Percentiles rank a stretch among this genome's conserved stretches.
Conservation (phyloP, 2,329 filamentous ascomycete species). For the Penicillium griseofulvum region DNA sequence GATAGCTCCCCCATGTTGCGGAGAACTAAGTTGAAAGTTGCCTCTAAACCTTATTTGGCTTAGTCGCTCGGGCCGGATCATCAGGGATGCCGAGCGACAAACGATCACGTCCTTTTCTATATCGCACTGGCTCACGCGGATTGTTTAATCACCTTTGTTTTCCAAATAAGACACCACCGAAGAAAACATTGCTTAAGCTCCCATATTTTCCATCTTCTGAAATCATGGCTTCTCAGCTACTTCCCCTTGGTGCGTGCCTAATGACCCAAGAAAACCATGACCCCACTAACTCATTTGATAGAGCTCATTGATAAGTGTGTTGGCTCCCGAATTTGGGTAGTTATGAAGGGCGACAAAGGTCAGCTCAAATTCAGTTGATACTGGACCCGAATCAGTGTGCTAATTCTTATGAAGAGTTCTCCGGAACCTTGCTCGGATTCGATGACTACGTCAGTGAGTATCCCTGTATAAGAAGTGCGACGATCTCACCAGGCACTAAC, state of each 20-base stretch:
- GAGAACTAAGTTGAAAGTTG: neutral
- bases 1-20: neutral
- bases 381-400: neutral
- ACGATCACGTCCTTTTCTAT: conserved; percentile 22
- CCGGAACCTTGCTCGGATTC: conserved; percentile 88
- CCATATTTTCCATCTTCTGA: neutral
- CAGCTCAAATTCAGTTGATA: conserved; percentile 18
- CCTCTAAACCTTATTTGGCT: conserved; percentile 8
- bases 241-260: conserved; percentile 61
- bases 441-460: conserved; percentile 99
- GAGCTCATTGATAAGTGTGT: conserved; percentile 99
- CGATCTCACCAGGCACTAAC: conserved; percentile 13
- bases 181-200: neutral
- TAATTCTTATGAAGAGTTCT: conserved; percentile 68
- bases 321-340: conserved; percentile 94
- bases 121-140: conserved; percentile 11
- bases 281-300: conserved; percentile 42
- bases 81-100: conserved; percentile 17
- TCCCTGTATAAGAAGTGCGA: neutral
- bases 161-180: neutral
- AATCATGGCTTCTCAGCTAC: conserved; percentile 69
- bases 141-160: conserved; percentile 1
- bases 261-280: conserved; percentile 7
- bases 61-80: conserved; percentile 21
- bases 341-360: conserved; percentile 99